phyloP scores from a whole-genome alignment of 371 early-diverging fungal genomes.

The Mucor plumbeus region DNA sequence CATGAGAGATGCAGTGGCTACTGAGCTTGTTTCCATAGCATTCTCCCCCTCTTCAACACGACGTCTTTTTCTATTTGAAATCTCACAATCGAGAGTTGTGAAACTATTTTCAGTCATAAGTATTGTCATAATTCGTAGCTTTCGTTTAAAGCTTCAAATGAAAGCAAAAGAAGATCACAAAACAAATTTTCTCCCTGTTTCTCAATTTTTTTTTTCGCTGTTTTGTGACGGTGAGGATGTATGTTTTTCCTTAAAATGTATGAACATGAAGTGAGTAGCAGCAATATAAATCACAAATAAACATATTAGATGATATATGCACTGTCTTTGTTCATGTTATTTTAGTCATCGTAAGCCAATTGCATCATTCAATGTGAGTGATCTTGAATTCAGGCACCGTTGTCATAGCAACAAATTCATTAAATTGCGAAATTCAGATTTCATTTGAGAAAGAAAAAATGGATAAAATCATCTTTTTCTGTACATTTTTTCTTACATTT shows the following conservation, averaged over 20 bases:
- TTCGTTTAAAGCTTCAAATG: background rate
- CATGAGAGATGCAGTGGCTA: background rate
- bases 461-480: no score
- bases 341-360: background rate
- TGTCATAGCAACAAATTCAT: background rate
- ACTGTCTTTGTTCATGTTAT: background rate
- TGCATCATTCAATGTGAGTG: background rate
- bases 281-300: background rate
- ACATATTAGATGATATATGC: background rate
- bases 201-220: background rate
- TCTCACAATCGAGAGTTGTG: background rate
- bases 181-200: background rate
- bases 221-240: slow-evolving; percentile 7
- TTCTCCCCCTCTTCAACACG: slow-evolving; percentile 17
- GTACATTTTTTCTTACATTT: no score
- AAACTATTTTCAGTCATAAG: slow-evolving; percentile 18
- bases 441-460: no score
- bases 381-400: background rate
- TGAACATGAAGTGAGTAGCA: background rate
- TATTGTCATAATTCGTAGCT: slow-evolving; percentile 8
- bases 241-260: background rate
- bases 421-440: no score
- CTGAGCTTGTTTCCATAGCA: background rate
- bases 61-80: slow-evolving; percentile 21
- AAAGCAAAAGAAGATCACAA: slow-evolving; percentile 1